phyloP scores from a whole-genome alignment of 1,284 basidiomycete genomes.

The Coniophora puteana region DNA sequence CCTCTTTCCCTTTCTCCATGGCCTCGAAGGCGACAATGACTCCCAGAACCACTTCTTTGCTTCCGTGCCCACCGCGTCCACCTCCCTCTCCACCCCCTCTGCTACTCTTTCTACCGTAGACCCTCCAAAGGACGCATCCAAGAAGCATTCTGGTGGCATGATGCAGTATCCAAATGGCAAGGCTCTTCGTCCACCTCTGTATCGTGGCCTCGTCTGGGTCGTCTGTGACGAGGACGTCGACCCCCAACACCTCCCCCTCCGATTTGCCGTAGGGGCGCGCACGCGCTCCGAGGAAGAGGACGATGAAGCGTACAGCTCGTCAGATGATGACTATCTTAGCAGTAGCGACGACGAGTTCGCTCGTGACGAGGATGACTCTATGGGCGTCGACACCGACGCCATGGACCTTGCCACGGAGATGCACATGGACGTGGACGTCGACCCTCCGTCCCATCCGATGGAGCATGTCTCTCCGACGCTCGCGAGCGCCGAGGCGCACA shows the following conservation, averaged over 20 bases:
- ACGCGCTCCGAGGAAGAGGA: slow-evolving; percentile 29
- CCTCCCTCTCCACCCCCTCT: slow-evolving; percentile 9
- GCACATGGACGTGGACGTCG: slow-evolving; percentile 10
- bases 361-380: slow-evolving; percentile 17
- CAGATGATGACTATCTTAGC: slow-evolving; percentile 26
- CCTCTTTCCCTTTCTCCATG: slow-evolving; percentile 82
- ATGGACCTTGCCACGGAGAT: slow-evolving; percentile 25
- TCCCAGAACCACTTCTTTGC: slow-evolving; percentile 79
- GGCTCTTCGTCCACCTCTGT: slow-evolving; percentile 35
- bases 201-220: slow-evolving; percentile 73
- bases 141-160: too few species aligned
- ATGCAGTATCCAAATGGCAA: slow-evolving; percentile 19
- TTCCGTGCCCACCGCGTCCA: slow-evolving; percentile 18
- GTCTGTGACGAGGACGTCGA: slow-evolving; percentile 63
- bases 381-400: slow-evolving; percentile 26
- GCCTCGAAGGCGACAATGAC: slow-evolving; percentile 75
- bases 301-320: slow-evolving; percentile 32
- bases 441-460: slow-evolving; percentile 11
- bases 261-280: not conserved
- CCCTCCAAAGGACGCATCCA: too few species aligned
- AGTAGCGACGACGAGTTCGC: slow-evolving; percentile 32
- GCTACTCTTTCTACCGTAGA: too few species aligned
- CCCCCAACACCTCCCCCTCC: slow-evolving; percentile 7
- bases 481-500: slow-evolving; percentile 31
- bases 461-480: too few species aligned